Evolutionary conservation across 345 rosid genomes (phyloP).

Genomic region (Physaria fendleri): DNA sequence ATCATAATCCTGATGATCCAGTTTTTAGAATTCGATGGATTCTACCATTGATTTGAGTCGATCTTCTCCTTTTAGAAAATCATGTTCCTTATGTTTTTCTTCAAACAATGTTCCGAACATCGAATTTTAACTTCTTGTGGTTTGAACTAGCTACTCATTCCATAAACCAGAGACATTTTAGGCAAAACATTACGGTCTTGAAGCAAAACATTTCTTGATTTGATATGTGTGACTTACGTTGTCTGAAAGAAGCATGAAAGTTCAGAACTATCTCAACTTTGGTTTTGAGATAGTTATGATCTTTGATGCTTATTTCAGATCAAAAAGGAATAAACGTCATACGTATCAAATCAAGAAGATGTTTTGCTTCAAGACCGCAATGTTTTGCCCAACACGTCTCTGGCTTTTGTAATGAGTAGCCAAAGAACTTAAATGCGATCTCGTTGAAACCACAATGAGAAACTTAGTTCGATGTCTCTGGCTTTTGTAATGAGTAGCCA

Average conservation of each 20-base stretch:
- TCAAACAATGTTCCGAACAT: not conserved
- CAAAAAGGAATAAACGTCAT: conserved; percentile 34
- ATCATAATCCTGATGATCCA: not conserved
- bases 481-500: too few species aligned
- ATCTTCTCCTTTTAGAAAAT: not conserved
- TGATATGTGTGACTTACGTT: too few species aligned
- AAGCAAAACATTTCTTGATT: too few species aligned
- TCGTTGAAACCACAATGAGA: conserved; percentile 23
- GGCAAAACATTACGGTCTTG: too few species aligned
- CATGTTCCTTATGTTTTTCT: not conserved
- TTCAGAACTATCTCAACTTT: too few species aligned
- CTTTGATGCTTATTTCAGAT: not conserved
- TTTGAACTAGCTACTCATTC: too few species aligned
- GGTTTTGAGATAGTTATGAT: not conserved
- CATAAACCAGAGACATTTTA: too few species aligned
- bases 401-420: conserved; percentile 25
- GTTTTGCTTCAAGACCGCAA: conserved; percentile 22
- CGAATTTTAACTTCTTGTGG: too few species aligned
- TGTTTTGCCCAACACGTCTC: conserved; percentile 20
- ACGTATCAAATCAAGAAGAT: conserved; percentile 49
- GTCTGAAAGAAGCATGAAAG: too few species aligned
- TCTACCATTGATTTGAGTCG: too few species aligned
- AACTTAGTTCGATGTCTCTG: too few species aligned
- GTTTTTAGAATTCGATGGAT: not conserved
- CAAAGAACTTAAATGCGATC: conserved; percentile 41